Base-by-base conservation (phyloP, 2,329 filamentous ascomycete species). In the Stenocarpella maydis region DNA sequence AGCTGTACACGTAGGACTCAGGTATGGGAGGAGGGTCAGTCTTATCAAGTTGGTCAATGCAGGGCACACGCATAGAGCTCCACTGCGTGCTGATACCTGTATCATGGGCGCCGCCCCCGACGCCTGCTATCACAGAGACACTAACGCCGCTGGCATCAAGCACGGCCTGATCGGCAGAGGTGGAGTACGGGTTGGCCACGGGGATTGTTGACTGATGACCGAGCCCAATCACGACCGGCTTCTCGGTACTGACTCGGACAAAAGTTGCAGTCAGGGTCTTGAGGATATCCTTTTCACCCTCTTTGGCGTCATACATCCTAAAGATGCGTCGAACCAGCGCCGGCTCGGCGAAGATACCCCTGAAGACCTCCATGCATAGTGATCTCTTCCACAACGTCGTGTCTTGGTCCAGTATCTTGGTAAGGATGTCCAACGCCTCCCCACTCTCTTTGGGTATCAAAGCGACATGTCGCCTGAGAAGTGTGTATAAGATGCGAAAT, bases 21-120 rank as follows among this genome's bases (percentile, higher is more conserved):
- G 96, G 96, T 26, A 97, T 88, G 0, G 84, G 75, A 4, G 95
- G 94, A 0, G 95, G 87, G 58, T 97, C 95, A 0, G 90, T 88
- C 79, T 98, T 99, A 81, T 99, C 96, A 24, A 98, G 87, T 73
- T 97, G 93, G 75, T 99, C 96, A 71, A 98, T 93, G 76, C 94
- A 97, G 6, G 94, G 91, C 14, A 94, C 92, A 61, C 94, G 89
- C 71, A 97, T 88, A 15, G 91, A 88, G 79, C 96, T 99, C 94
- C 94, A 98, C 76, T 97, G 92, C 4, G 87, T 90, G 80, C 94
- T 97, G 76, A 99, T 95, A 10, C 94, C 94, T 0, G 88, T 90
- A 72, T 87, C 92, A 31, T 87, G 85, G 31, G 91, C 90, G 68
- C 91, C 89, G 1, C 89, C 85, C 19, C 88, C 86, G 41, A 91